Base-by-base conservation (phyloP, 1,139 yeast genomes). In the Candida labiduridarum region DNA sequence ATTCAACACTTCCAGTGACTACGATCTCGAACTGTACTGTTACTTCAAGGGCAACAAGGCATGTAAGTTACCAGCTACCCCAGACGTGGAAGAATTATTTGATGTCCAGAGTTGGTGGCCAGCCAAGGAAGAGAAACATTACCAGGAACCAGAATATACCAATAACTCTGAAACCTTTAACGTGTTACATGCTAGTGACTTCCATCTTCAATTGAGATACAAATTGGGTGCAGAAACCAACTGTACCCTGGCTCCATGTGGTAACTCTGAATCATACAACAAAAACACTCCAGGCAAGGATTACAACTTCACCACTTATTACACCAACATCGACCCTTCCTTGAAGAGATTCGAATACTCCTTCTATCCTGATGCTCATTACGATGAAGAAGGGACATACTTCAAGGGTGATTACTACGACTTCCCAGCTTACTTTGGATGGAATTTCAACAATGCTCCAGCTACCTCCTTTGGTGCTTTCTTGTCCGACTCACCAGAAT, bases 101-200 rank as follows among this genome's bases (percentile, higher is more conserved):
- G 61, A 64, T 46, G 54, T 71, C 46, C 63, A 59, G 42, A 55
- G 62, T 4, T 65, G 68, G 65, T 69, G 72, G 71, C 76, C 76
- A 6, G 58, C 51, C 12, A 71, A 71, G 56, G 59, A 65, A 44
- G 56, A 59, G 2, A 38, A 64, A 42, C 63, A 67, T 45, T 52
- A 58, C 29, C 42, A 36, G 10, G 66, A 68, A 49, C 76, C 76
- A 9, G 49, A 48, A 2, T 69, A 68, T 48, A 41, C 49, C 1
- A 50, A 55, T 11, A 53, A 60, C 45, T 57, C 58, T 43, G 68
- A 65, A 15, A 56, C 55, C 8, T 82, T 85, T 64, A 82, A 83
- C 53, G 90, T 84, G 14, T 69, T 85, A 52, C 91, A 85, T 59
- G 59, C 85, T 29, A 78, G 84, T 29, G 91, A 85, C 61, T 80